A percentile compares a stretch with the other conserved stretches of the same genome.
These are phyloP conservation scores for Ganoderma sinense DNA, from an alignment of 1,284 basidiomycete genomes.

Conservation along the genomic window DNA sequence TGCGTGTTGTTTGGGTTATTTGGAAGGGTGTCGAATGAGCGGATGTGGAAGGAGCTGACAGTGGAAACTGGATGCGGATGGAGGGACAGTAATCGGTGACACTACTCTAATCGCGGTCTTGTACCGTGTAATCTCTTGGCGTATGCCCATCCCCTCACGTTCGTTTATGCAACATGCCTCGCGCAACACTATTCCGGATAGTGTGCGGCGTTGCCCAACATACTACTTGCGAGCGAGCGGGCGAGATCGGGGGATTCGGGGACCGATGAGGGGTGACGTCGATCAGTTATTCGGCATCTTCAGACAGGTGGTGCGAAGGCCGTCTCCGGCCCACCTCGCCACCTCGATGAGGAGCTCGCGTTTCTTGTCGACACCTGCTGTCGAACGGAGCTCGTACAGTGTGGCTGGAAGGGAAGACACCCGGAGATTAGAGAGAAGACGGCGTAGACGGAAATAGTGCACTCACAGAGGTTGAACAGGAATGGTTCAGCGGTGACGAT, in stretches of 20 bases:
- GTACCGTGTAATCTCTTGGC: constrained; percentile 31
- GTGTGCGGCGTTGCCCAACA: background rate
- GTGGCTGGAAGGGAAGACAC: constrained; percentile 60
- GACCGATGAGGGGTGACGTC: background rate
- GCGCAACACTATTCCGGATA: constrained; percentile 3
- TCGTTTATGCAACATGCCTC: constrained; percentile 35
- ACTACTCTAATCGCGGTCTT: constrained; percentile 27
- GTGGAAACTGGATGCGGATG: constrained; percentile 19
- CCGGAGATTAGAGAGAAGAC: background rate
- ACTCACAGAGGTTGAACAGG: constrained; percentile 82
- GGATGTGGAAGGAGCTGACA: background rate
- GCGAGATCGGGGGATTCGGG: background rate
- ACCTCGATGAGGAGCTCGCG: constrained; percentile 75
- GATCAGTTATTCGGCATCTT: constrained; percentile 70
- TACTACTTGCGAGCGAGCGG: background rate
- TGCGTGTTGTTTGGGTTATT: constrained; percentile 4
- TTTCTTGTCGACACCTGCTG: constrained; percentile 75
- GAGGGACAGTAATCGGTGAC: constrained; percentile 26
- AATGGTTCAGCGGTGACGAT: constrained; percentile 80
- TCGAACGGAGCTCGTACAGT: constrained; percentile 79
- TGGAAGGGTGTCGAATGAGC: background rate
- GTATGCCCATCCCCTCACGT: constrained; percentile 33
- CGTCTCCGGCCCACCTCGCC: constrained; percentile 84
- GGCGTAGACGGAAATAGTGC: background rate
- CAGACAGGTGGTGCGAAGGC: constrained; percentile 76